phyloP scores from a whole-genome alignment of 768 basidiomycete genomes.

The Rubroboletus pulcherrimus region DNA sequence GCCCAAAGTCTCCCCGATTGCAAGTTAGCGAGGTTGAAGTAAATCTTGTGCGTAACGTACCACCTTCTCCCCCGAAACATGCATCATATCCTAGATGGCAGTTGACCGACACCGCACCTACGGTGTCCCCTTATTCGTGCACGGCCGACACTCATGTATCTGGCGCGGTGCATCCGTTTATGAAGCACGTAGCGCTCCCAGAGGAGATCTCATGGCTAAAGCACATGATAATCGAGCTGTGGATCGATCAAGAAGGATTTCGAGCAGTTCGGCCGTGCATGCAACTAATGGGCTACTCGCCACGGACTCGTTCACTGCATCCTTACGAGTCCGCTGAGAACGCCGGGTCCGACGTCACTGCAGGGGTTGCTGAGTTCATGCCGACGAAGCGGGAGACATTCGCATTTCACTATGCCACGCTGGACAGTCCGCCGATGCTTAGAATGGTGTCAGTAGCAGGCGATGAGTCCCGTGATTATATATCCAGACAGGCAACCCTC shows the following conservation, averaged over 20 bases:
- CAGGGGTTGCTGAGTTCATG: slow-evolving; percentile 61
- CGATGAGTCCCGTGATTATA: slow-evolving; percentile 68
- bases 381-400: slow-evolving; percentile 57
- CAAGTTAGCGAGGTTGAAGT: slow-evolving; percentile 17
- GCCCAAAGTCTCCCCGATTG: slow-evolving; percentile 22
- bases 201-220: slow-evolving; percentile 50
- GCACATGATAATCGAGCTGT: slow-evolving; percentile 52
- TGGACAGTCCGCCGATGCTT: slow-evolving; percentile 66
- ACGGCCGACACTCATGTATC: slow-evolving; percentile 1
- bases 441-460: slow-evolving; percentile 63
- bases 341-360: slow-evolving; percentile 32
- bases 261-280: slow-evolving; percentile 59
- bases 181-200: slow-evolving; percentile 29
- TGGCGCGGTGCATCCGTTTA: slow-evolving; percentile 4
- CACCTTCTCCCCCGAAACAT: slow-evolving; percentile 2
- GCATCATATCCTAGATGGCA: slow-evolving; percentile 12
- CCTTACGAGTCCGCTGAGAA: slow-evolving; percentile 27
- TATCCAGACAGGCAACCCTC: slow-evolving; percentile 72
- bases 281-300: slow-evolving; percentile 51
- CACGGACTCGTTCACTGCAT: slow-evolving; percentile 26
- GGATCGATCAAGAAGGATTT: slow-evolving; percentile 85
- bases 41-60: background rate
- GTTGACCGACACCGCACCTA: slow-evolving; percentile 5
- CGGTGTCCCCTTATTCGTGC: slow-evolving; percentile 5
- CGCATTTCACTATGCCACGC: slow-evolving; percentile 66